A percentile compares a stretch with the other conserved stretches of the same genome.
Evolutionary conservation across 495 filamentous ascomycete genomes (phyloP).

Genomic region (Parathielavia appendiculata): DNA sequence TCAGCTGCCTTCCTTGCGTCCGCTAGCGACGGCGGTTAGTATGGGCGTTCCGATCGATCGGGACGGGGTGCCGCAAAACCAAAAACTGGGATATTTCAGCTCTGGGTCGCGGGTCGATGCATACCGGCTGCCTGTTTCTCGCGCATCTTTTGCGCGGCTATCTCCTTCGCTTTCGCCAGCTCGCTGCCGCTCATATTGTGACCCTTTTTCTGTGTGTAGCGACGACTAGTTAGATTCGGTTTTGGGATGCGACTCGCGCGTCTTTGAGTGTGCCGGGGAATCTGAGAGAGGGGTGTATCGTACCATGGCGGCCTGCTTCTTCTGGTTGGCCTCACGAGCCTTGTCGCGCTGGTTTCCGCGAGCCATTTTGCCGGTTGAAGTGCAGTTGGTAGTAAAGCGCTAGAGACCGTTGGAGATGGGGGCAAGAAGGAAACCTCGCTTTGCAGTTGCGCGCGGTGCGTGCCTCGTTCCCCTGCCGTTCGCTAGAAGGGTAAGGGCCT

Average conservation of each 20-base stretch:
- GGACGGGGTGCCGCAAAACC: background rate
- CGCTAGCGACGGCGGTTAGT: conserved; percentile 30
- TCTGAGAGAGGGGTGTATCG: conserved; percentile 20
- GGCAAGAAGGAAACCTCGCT: background rate
- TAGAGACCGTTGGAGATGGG: conserved; percentile 5
- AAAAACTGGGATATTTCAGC: too few relatives aligned
- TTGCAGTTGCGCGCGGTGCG: conserved; percentile 4
- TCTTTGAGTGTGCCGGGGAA: conserved; percentile 9
- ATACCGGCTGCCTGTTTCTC: conserved; percentile 83
- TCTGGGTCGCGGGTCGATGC: conserved; percentile 10
- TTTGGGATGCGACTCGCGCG: conserved; percentile 4
- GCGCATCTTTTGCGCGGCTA: conserved; percentile 76
- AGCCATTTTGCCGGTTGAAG: conserved; percentile 53
- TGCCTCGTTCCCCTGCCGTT: background rate
- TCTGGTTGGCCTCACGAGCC: conserved; percentile 74
- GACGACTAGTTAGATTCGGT: conserved; percentile 6
- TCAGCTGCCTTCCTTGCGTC: conserved; percentile 46
- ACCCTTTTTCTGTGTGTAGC: conserved; percentile 53
- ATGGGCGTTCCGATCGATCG: background rate
- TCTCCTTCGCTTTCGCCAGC: conserved; percentile 67
- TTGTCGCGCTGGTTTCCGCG: conserved; percentile 92
- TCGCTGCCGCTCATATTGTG: conserved; percentile 60
- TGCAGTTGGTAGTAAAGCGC: conserved; percentile 1
- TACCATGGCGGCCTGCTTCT: conserved; percentile 56
- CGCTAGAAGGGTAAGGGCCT: background rate